Percentiles rank a stretch among this genome's conserved stretches.
These are phyloP conservation scores for Solanum sejunctum DNA, from an alignment of 257 asterid genomes.

Conservation along the genomic window DNA sequence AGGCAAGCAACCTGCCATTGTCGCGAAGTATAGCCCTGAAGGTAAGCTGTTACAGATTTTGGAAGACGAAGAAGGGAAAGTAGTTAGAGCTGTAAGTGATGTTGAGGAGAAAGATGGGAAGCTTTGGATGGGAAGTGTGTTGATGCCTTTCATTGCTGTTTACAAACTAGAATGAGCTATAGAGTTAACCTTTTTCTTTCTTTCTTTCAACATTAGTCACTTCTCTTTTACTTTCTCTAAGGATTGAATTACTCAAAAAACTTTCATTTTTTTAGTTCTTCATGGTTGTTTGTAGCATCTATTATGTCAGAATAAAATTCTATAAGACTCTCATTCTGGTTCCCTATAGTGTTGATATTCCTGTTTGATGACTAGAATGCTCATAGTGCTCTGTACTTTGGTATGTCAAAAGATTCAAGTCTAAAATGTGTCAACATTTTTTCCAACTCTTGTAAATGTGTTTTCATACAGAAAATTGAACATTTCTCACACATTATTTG, in stretches of 20 bases:
- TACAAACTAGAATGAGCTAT: slow-evolving; percentile 25
- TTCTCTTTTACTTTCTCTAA: background rate
- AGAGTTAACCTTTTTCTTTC: background rate
- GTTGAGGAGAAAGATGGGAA: slow-evolving; percentile 85
- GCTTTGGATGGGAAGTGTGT: slow-evolving; percentile 95
- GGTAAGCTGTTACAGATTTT: slow-evolving; percentile 55
- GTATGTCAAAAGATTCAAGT: background rate
- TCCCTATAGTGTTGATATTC: background rate
- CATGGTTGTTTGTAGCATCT: background rate
- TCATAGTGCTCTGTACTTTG: background rate
- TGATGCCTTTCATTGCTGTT: slow-evolving; percentile 74
- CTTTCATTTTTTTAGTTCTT: background rate
- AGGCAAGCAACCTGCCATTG: slow-evolving; percentile 42
- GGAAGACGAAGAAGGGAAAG: slow-evolving; percentile 80
- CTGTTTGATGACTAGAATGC: background rate
- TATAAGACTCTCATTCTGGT: background rate
- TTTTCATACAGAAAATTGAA: background rate
- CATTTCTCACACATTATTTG: background rate
- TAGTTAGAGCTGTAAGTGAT: slow-evolving; percentile 72
- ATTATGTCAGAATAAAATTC: background rate
- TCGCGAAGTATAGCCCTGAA: slow-evolving; percentile 64
- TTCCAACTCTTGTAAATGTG: background rate
- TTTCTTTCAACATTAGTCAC: background rate
- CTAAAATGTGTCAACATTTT: background rate
- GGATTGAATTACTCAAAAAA: background rate